Evolutionary conservation across 306 rosid species (phyloP).

Genomic region (Vigna trinervia): DNA sequence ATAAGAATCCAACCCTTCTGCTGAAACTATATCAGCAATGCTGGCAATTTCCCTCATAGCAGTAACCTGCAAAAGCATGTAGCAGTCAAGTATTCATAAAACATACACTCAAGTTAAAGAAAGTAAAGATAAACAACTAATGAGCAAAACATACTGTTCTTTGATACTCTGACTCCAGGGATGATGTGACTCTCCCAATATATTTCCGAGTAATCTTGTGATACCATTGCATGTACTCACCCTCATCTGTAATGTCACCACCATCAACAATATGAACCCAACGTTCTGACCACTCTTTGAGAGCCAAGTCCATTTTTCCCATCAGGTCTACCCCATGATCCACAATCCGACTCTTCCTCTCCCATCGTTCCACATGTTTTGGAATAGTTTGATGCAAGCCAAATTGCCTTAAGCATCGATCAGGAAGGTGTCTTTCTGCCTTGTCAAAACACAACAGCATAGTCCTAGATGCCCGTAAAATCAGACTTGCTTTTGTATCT

Average conservation of each 20-base stretch:
- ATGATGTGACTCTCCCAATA: slow-evolving; percentile 72
- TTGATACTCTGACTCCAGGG: slow-evolving; percentile 82
- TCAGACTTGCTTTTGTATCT: slow-evolving; percentile 56
- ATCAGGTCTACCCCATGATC: slow-evolving; percentile 68
- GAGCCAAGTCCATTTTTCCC: slow-evolving; percentile 60
- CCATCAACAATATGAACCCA: slow-evolving; percentile 51
- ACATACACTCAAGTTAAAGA: slow-evolving; percentile 28
- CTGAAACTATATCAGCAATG: slow-evolving; percentile 62
- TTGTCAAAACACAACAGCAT: slow-evolving; percentile 81
- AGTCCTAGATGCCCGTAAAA: slow-evolving; percentile 68
- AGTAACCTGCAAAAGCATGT: slow-evolving; percentile 52
- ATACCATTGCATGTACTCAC: slow-evolving; percentile 70
- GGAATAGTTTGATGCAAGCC: slow-evolving; percentile 82
- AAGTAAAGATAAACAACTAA: background rate
- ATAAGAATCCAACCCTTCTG: slow-evolving; percentile 69
- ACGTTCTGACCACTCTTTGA: slow-evolving; percentile 72
- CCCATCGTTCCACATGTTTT: slow-evolving; percentile 69
- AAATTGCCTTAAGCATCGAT: slow-evolving; percentile 79
- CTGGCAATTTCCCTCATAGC: slow-evolving; percentile 75
- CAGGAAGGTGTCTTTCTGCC: slow-evolving; percentile 80
- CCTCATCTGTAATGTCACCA: slow-evolving; percentile 51
- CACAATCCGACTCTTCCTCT: slow-evolving; percentile 67
- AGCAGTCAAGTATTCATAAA: slow-evolving; percentile 6
- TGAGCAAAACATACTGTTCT: slow-evolving; percentile 58
- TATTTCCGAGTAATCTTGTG: slow-evolving; percentile 67